A percentile compares a stretch with the other conserved stretches of the same genome.
Evolutionary conservation across 2,329 filamentous ascomycete species (phyloP).

Genomic region (Lachnellula subtilissima): DNA sequence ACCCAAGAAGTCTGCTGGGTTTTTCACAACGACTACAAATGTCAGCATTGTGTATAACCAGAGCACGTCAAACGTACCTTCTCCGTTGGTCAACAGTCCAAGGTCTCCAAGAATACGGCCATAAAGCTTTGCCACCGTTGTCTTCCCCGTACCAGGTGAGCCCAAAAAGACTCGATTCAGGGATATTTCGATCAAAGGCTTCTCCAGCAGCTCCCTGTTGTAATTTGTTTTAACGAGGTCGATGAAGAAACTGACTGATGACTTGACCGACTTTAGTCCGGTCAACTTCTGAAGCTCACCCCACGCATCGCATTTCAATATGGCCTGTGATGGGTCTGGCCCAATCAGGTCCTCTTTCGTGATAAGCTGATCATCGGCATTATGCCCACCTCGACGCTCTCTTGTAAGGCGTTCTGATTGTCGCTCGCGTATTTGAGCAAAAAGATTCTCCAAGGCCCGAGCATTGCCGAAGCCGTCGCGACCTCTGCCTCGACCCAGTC

Average conservation of each 20-base stretch:
- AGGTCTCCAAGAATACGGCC: conserved; percentile 63
- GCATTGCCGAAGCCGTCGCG: conserved; percentile 70
- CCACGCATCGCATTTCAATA: conserved; percentile 53
- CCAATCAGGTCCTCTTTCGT: conserved; percentile 68
- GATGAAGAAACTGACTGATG: conserved; percentile 53
- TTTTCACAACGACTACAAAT: conserved; percentile 59
- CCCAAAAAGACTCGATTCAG: conserved; percentile 69
- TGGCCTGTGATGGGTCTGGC: conserved; percentile 53
- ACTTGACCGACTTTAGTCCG: conserved; percentile 59
- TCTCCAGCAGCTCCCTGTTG: conserved; percentile 56
- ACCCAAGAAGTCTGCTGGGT: conserved; percentile 69
- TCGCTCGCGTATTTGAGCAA: conserved; percentile 49
- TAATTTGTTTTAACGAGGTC: conserved; percentile 62
- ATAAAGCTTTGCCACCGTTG: conserved; percentile 69
- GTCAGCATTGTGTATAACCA: background rate
- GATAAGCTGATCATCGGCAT: conserved; percentile 54
- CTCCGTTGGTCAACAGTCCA: conserved; percentile 61
- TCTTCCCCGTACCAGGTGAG: conserved; percentile 71
- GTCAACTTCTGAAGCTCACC: conserved; percentile 51
- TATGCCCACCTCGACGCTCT: conserved; percentile 37
- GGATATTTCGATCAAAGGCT: conserved; percentile 53
- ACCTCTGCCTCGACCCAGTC: conserved; percentile 58
- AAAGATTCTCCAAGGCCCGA: conserved; percentile 58
- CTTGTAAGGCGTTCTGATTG: conserved; percentile 52
- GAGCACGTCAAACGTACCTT: conserved; percentile 43